These are phyloP conservation scores for Scenedesmus sp. DNA, from an alignment of 163 green algal genomes.

Conservation along the genomic window DNA sequence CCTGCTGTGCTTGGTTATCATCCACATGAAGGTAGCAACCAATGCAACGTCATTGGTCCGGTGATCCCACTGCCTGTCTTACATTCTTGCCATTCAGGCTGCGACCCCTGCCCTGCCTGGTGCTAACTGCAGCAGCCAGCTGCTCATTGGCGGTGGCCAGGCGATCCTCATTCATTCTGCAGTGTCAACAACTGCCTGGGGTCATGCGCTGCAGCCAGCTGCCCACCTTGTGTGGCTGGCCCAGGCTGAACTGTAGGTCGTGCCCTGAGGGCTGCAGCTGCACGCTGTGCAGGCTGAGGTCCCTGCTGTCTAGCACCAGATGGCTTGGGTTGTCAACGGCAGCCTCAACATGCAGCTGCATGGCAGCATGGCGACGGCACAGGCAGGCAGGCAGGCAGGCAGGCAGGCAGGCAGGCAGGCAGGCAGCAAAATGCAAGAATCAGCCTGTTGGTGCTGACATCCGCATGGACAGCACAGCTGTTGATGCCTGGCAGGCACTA, in stretches of 20 bases:
- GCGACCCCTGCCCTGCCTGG: too few species aligned
- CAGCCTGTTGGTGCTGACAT: not conserved
- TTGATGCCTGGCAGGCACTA: too few species aligned
- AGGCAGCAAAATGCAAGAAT: not conserved
- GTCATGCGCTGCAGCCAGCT: not conserved
- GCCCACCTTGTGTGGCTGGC: conserved; percentile 53
- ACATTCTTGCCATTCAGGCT: too few species aligned
- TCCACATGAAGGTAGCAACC: too few species aligned
- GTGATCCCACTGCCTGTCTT: not conserved
- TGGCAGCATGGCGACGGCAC: not conserved
- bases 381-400: conserved; percentile 1
- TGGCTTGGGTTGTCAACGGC: conserved; percentile 27
- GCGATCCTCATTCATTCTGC: too few species aligned
- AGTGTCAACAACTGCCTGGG: conserved; percentile 3
- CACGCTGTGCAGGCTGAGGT: conserved; percentile 66
- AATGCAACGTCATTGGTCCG: not conserved
- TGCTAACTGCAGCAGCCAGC: not conserved
- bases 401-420: conserved; percentile 48
- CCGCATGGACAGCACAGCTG: too few species aligned
- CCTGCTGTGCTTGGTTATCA: too few species aligned
- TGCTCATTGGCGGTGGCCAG: too few species aligned
- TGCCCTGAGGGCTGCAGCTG: conserved; percentile 40
- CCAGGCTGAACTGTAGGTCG: conserved; percentile 53
- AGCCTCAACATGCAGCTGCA: conserved; percentile 54
- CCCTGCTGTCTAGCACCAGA: conserved; percentile 79